phyloP scores from a whole-genome alignment of 306 rosid genomes.

The Betula pendula region DNA sequence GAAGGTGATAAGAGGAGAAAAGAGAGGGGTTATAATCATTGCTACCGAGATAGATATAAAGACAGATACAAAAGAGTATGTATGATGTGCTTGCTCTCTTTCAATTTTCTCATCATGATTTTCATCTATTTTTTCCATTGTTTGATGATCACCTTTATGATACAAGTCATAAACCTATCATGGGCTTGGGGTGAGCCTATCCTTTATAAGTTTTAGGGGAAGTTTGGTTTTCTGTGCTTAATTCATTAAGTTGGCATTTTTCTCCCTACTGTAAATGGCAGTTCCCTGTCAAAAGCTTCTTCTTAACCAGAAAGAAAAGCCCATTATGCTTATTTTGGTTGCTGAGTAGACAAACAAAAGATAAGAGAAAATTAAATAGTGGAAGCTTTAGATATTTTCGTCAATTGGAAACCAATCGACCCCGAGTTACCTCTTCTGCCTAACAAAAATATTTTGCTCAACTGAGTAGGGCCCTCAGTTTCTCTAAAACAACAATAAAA shows the following conservation, averaged over 20 bases:
- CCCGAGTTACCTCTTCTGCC: background rate
- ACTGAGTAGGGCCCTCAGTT: background rate
- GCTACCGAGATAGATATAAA: constrained; percentile 65
- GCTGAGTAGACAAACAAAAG: too few species aligned
- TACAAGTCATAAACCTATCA: too few species aligned
- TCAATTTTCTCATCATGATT: background rate
- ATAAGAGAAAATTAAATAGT: constrained; percentile 14
- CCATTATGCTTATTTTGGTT: background rate
- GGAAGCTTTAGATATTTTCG: background rate
- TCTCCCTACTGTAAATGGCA: background rate
- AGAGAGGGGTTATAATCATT: constrained; percentile 75
- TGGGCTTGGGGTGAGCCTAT: too few species aligned
- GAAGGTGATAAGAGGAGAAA: constrained; percentile 88
- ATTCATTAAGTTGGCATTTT: background rate
- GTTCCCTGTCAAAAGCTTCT: background rate
- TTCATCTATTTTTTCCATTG: too few species aligned
- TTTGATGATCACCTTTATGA: too few species aligned
- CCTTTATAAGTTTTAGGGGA: background rate
- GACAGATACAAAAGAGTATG: constrained; percentile 73
- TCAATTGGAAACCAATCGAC: background rate
- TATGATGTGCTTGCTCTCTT: constrained; percentile 4
- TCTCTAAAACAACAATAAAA: constrained; percentile 8
- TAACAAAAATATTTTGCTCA: background rate
- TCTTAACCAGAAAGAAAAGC: constrained; percentile 6
- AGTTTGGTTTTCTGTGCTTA: background rate